Evolutionary conservation across 805 yeast species (phyloP), one percentile per base, ranked within the genome.

Genomic region (Metschnikowia corniflorae): DNA sequence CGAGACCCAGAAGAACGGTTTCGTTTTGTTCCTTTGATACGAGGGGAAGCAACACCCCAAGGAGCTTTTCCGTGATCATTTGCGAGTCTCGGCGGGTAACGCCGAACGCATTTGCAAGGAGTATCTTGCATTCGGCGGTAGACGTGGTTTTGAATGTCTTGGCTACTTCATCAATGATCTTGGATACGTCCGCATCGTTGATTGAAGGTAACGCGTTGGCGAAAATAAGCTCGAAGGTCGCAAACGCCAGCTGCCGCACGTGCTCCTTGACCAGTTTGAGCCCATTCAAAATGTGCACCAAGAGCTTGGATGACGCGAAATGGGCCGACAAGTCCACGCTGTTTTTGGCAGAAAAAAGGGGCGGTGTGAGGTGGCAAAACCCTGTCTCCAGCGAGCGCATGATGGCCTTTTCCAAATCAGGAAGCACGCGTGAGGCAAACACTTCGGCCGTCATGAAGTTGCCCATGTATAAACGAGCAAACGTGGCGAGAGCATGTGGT

Each of bases 11-110:
- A 26, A 88, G 64, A 0, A 85, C 76, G 1, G 45, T 13, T 52
- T 91, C 97, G 49, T 87, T 86, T 30, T 78, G 75, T 50, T 91
- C 97, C 48, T 85, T 88, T 0, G 74, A 35, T 3, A 82, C 65
- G n/a, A 79, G 60, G 2, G 82, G 68, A 1, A 70, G 44, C 23
- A 86, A 52, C 0, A 61, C 68, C 1, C 60, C 51, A 2, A 74
- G 55, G 4, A 82, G 58, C 22, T 60, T 64, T 1, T 35, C 31
- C 1, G 54, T 43, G 7, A 44, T 49, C 9, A 53, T 43, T 2
- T 37, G 3, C 14, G 29, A 16, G 14, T 12, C 18, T 33, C 43
- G 3, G 54, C 40, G 3, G 47, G 33, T 5, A 68, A 63, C 12
- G 65, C 35, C n/a, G 49, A 87, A 54, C 3, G 75, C 57, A 12